Evolutionary conservation across 176 grass and related monocot genomes (phyloP).

Genomic region (Triticum aestivum): IWGSC_CS_RefSeq_v2.1 NC_057814.1:620929109-620929608

Average conservation of each 20-base stretch:
- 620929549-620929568: conserved; percentile 91
- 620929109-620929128: not conserved
- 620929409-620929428: conserved; percentile 98
- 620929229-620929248: not conserved
- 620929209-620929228: not conserved
- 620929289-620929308: not conserved
- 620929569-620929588: conserved; percentile 90
- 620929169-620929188: not conserved
- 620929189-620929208: not conserved
- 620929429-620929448: conserved; percentile 86
- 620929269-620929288: not conserved
- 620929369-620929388: not conserved
- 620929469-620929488: conserved; percentile 50
- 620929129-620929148: conserved; percentile 4
- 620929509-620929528: conserved; percentile 94
- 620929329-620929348: not conserved
- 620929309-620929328: not conserved
- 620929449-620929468: conserved; percentile 40
- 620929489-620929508: conserved; percentile 93
- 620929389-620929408: conserved; percentile 24
- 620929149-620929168: not conserved
- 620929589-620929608: conserved; percentile 20
- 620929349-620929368: not conserved
- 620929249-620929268: not conserved
- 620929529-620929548: conserved; percentile 93